Base-by-base conservation (phyloP, 805 yeast species). In the baker's yeast (Saccharomyces cerevisiae) region DNA sequence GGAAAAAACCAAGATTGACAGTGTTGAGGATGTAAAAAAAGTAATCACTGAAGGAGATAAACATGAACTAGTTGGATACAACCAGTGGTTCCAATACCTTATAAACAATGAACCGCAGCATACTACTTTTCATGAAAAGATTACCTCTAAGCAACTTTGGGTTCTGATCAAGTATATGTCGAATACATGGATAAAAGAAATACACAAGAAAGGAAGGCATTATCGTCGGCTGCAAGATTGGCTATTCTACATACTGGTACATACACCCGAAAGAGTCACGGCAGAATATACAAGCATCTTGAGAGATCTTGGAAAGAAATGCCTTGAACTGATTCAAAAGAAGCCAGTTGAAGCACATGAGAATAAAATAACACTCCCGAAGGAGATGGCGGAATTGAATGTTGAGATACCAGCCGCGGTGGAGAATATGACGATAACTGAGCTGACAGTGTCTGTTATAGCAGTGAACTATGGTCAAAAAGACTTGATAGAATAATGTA, bases 241-340 rank as follows among this genome's bases (percentile, higher is more conserved):
- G 70, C 49, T 67, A 14, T 54, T 66, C 4, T 66, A 62, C 51
- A 55, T 65, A 1, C 47, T 68, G n/a, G 22, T 68, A 10, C 63
- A 62, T 52, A 43, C 67, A n/a, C 69, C 69, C 2, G 49, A 36
- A 2, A 54, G 57, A 8, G 26, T 69, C 10, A 61, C 63, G 10
- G 65, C 70, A 2, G 64, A 54, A 2, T 59, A 65, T 29, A 58
- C 62, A 3, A 67, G 71, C 51, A 55, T 56, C 4, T 41, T 69
- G 36, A 57, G 73, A 51, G 65, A 60, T 22, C 50, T 68, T 32
- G 73, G 64, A 3, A 67, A 67, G 51, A 63, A 63, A 53, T 64
- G 69, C 41, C 58, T 55, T 13, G 46, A 47, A 28, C 21, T 50
- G 6, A n/a, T 56, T n/a, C 17, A 24, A 51, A 24, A 14, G 47